Evolutionary conservation across 345 rosid genomes (phyloP), one percentile per base, ranked within the genome.

Genomic region (Kandelia obovata): DNA sequence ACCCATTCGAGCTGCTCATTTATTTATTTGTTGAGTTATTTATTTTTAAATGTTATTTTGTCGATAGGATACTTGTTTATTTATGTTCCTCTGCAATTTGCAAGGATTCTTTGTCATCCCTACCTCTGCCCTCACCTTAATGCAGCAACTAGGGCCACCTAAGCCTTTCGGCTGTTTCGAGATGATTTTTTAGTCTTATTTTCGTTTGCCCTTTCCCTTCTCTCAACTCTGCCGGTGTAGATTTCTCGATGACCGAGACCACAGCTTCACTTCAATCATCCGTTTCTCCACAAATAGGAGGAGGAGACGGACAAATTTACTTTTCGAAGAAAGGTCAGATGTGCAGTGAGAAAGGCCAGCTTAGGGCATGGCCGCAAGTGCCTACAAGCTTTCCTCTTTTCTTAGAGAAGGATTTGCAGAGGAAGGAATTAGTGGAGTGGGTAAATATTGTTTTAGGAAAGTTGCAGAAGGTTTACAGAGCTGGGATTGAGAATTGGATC

Each of bases 401-500:
- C 19, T 71, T 95, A 83, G 99, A 95, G 84, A 87, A 89, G 77
- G 99, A 95, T 64, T 84, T 95, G 92, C 92, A 81, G 73, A 87
- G 99, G 84, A 95, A 95, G 69, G 99, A 95, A 73, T 95, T 96
- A 0, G 99, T 95, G 59, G 99, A 95, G 77, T 95, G 99, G 99
- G 99, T 95, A 49, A 95, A 95, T 67, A 95, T 95, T 96, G 99
- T 95, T 67, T 49, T 95, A 89, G 97, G 90, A 46, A 95, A 95
- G 84, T 68, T 92, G 51, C 88, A 96, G 99, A 95, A 92, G 81
- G 99, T 95, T 27, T 90, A 95, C 63, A 90, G 97, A 80, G 91
- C 83, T 70, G 96, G 86, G 46, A 76, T 95, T 68, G 99, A 92
- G 88, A 86, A 95, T 80, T 95, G 99, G 97, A 55, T 95, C 6